Evolutionary conservation across 306 rosid species (phyloP).

Genomic region (Prunus persica): Prunus_persica_NCBIv2 NC_034013.1:2761501-2762000

Average conservation of each 20-base stretch:
- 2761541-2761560: neutral
- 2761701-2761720: too few species aligned
- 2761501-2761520: constrained; percentile 96
- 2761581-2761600: too few species aligned
- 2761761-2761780: too few species aligned
- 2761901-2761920: constrained; percentile 96
- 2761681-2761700: rapidly evolving
- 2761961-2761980: constrained; percentile 93
- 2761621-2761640: too few species aligned
- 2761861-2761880: constrained; percentile 99
- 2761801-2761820: constrained; percentile 9
- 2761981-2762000: constrained; percentile 88
- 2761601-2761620: too few species aligned
- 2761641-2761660: too few species aligned
- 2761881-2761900: constrained; percentile 98
- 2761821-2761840: constrained; percentile 72
- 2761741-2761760: too few species aligned
- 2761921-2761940: constrained; percentile 94
- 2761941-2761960: constrained; percentile 73
- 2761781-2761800: too few species aligned
- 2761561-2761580: neutral
- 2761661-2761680: too few species aligned
- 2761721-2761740: too few species aligned
- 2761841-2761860: constrained; percentile 90
- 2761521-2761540: constrained; percentile 48